These are phyloP conservation scores for Sordaria brevicollis DNA, from an alignment of 495 filamentous ascomycete species.

Conservation along the genomic window DNA sequence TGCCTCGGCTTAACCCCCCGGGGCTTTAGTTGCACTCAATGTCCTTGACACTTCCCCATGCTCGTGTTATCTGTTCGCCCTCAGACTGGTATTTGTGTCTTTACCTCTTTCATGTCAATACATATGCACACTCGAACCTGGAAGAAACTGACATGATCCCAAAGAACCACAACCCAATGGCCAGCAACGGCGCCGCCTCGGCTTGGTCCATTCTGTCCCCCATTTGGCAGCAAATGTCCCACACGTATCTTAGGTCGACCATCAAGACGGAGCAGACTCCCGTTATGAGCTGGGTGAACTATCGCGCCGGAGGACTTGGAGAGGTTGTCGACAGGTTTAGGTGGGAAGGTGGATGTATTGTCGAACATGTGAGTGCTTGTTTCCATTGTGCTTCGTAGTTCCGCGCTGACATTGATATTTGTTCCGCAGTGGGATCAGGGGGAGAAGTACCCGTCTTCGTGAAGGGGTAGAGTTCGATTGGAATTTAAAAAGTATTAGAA, in stretches of 20 bases:
- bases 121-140: neutral
- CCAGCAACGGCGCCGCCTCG: neutral
- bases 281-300: neutral
- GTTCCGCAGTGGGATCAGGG: neutral
- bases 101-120: neutral
- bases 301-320: neutral
- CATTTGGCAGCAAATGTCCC: neutral
- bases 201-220: neutral
- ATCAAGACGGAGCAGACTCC: neutral
- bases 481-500: too few relatives aligned
- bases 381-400: neutral
- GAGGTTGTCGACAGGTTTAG: neutral
- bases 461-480: too few relatives aligned
- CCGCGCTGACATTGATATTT: neutral
- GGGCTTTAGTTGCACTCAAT: too few relatives aligned
- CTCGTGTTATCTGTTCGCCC: neutral
- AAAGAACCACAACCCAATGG: neutral
- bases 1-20: too few relatives aligned
- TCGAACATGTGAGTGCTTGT: neutral
- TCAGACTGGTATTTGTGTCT: neutral
- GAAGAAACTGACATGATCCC: neutral
- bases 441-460: neutral
- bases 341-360: neutral
- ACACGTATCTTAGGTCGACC: neutral
- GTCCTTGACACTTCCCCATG: too few relatives aligned